phyloP scores from a whole-genome alignment of 75 land plant species.

The Pseudotsuga menziesii region DNA sequence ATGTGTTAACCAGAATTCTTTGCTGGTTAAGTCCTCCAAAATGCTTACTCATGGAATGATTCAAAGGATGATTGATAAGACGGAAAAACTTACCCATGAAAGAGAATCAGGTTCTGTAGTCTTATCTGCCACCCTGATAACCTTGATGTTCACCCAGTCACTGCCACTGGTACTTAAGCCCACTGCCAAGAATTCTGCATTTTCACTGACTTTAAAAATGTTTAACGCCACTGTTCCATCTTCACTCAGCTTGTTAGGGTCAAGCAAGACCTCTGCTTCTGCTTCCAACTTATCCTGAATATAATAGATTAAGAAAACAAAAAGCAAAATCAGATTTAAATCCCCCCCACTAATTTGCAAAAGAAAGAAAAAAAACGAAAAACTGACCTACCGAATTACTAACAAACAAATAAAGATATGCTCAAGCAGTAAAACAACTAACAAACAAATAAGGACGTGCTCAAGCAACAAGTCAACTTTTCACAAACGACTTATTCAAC shows the following conservation, averaged over 20 bases:
- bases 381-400: background rate
- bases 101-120: constrained; percentile 53
- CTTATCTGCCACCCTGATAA: constrained; percentile 78
- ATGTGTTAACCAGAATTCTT: background rate
- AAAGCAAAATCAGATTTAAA: background rate
- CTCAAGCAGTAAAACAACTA: background rate
- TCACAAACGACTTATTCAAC: too few species aligned
- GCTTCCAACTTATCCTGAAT: constrained; percentile 70
- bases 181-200: constrained; percentile 84
- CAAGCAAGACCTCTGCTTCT: constrained; percentile 38
- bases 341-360: background rate
- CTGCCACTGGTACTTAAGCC: constrained; percentile 94
- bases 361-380: background rate
- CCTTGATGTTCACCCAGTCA: constrained; percentile 95
- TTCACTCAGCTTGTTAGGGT: constrained; percentile 64
- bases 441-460: background rate
- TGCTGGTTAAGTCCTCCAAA: background rate
- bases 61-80: background rate
- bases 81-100: constrained; percentile 84
- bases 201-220: constrained; percentile 53
- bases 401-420: background rate
- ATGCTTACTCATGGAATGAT: background rate
- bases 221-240: constrained; percentile 87
- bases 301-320: background rate
- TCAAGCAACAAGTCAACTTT: background rate